Base-by-base conservation (phyloP, 805 yeast species). In the Candida endomychidarum region DNA sequence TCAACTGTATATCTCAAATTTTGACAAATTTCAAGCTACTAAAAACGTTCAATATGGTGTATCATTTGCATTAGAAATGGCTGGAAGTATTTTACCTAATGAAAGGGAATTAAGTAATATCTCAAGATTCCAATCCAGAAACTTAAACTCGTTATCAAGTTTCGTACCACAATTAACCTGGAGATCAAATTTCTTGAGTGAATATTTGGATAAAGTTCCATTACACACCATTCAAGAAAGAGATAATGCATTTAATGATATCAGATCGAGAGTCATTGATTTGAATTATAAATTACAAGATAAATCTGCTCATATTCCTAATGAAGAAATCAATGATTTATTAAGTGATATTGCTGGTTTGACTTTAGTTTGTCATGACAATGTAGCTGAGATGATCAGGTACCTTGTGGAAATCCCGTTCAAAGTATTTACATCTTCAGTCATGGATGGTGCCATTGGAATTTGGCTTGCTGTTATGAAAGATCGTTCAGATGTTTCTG, bases 1-100 rank as follows among this genome's bases (percentile, higher is more conserved):
- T 34, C 93, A 86, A 53, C 70, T 83, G 0, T 93, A 91, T 53
- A 77, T 89, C 3, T 73, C 87, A 1, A 60, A 49, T 22, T 56
- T 58, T 48, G 73, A 59, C 51, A 65, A 49, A 52, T 51, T 48
- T 25, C 58, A 48, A 35, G 41, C 46, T 10, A 38, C 41, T 20
- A 44, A 49, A 33, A 37, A 56, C 24, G 74, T 86, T 29, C 82
- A 85, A 41, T 81, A 75, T 53, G 98, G 98, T 40, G 83, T 89
- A 35, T 82, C 95, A 0, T 86, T 91, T 70, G 98, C 99, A 0
- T 66, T 90, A 42, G 93, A 86, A 49, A 76, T 88, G 81, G 95
- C 96, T 1, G 88, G 93, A 3, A 59, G 76, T 4, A 74, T 87
- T 9, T 63, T 81, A n/a, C 71, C 81, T 14, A 72, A 71, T 20